Evolutionary conservation across 176 grass and related monocot species (phyloP).

Genomic region (Oryza meridionalis): DNA sequence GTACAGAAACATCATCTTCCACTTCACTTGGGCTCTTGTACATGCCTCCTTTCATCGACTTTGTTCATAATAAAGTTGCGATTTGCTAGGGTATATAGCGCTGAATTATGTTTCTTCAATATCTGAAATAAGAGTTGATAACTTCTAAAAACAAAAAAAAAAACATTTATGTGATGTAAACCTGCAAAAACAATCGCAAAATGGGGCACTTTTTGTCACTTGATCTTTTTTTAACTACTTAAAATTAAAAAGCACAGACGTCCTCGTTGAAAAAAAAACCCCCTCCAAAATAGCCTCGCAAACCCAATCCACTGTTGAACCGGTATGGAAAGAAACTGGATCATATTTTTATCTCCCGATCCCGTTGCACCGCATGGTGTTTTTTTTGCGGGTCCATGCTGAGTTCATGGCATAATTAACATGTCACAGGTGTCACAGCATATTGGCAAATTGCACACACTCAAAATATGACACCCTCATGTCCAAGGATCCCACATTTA

Average conservation of each 20-base stretch:
- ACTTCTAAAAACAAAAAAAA: too few species aligned
- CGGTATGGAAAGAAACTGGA: too few species aligned
- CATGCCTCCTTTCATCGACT: neutral
- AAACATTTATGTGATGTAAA: too few species aligned
- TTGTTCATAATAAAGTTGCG: neutral
- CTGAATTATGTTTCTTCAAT: neutral
- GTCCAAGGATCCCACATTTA: neutral
- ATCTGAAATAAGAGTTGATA: neutral
- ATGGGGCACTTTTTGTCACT: neutral
- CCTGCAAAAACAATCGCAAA: neutral
- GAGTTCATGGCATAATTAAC: neutral
- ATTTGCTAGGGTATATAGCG: neutral
- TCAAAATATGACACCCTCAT: neutral
- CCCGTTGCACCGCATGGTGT: neutral
- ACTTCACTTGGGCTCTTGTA: neutral
- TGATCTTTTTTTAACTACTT: too few species aligned
- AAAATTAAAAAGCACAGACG: too few species aligned
- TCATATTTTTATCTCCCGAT: too few species aligned
- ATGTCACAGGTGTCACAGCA: neutral
- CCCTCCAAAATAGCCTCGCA: too few species aligned
- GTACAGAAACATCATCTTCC: conserved; percentile 21
- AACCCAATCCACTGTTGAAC: too few species aligned
- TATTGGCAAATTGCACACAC: neutral
- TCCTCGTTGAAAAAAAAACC: too few species aligned
- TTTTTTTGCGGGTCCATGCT: neutral